Percentiles rank a stretch among this genome's conserved stretches.
Evolutionary conservation across 306 rosid species (phyloP).

Genomic region (Pachyrhizus erosus): DNA sequence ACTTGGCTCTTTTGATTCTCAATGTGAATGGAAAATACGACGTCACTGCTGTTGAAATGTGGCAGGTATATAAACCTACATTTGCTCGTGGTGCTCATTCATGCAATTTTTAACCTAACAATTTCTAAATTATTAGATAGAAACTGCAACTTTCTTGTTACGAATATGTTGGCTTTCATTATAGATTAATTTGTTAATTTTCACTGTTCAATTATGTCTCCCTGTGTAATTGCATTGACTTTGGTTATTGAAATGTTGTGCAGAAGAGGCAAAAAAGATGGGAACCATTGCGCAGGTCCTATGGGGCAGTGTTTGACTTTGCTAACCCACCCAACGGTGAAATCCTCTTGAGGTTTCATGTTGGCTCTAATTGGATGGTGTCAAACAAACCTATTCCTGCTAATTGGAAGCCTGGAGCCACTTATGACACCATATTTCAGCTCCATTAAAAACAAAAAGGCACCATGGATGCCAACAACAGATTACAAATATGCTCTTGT

Average conservation of each 20-base stretch:
- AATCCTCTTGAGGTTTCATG: conserved; percentile 59
- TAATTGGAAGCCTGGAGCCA: conserved; percentile 64
- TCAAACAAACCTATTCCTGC: conserved; percentile 51
- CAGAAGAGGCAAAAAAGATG: conserved; percentile 51
- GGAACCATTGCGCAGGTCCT: conserved; percentile 60
- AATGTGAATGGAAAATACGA: conserved; percentile 62
- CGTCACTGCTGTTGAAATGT: conserved; percentile 57
- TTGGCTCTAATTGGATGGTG: conserved; percentile 46
- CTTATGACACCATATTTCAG: conserved; percentile 60
- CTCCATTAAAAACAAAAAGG: neutral
- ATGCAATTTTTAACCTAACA: neutral
- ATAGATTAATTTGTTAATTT: too few species aligned
- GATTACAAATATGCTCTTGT: neutral
- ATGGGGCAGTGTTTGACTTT: conserved; percentile 77
- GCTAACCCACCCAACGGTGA: conserved; percentile 63
- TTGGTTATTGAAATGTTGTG: neutral
- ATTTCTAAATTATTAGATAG: neutral
- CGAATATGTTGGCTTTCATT: too few species aligned
- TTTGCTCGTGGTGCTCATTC: neutral
- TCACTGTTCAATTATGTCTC: too few species aligned
- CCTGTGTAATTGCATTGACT: neutral
- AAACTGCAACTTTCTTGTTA: too few species aligned
- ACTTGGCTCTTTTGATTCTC: conserved; percentile 56
- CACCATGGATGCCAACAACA: neutral
- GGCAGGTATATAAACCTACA: conserved; percentile 28